These are phyloP conservation scores for Clarkia xantiana DNA, from an alignment of 345 rosid genomes.

Conservation along the genomic window DNA sequence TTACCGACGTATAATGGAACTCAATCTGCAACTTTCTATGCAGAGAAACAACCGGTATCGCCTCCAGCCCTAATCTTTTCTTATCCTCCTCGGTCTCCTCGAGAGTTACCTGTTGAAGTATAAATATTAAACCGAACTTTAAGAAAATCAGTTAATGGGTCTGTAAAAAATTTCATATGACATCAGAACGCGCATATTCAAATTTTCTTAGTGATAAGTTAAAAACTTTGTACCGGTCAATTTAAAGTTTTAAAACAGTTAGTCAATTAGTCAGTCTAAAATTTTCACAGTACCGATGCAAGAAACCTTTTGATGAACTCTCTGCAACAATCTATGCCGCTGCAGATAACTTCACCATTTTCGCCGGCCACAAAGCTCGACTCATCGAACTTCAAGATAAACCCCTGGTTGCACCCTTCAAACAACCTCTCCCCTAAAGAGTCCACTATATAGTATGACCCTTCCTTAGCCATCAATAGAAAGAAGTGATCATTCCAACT, in stretches of 20 bases:
- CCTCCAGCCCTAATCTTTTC: constrained; percentile 19
- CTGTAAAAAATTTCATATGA: too few species aligned
- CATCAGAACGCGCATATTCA: too few species aligned
- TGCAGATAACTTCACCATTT: background rate
- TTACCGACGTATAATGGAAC: constrained; percentile 18
- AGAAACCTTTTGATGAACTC: constrained; percentile 57
- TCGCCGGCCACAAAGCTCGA: constrained; percentile 12
- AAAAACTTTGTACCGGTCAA: too few species aligned
- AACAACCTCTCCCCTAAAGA: constrained; percentile 47
- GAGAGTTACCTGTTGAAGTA: too few species aligned
- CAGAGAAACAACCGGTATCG: constrained; percentile 15
- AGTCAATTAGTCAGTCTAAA: too few species aligned
- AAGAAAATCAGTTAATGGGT: too few species aligned
- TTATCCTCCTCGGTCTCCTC: constrained; percentile 34
- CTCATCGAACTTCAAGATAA: constrained; percentile 43
- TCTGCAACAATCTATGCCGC: constrained; percentile 26
- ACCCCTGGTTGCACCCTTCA: constrained; percentile 50
- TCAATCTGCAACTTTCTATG: constrained; percentile 53
- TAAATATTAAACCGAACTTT: too few species aligned
- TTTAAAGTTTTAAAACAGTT: too few species aligned
- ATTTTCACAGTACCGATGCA: constrained; percentile 45
- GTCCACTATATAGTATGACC: constrained; percentile 35
- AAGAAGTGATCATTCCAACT: constrained; percentile 73
- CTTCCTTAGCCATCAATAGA: constrained; percentile 27
- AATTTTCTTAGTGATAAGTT: too few species aligned